phyloP scores from a whole-genome alignment of 805 yeast genomes.

The Candida pini region DNA sequence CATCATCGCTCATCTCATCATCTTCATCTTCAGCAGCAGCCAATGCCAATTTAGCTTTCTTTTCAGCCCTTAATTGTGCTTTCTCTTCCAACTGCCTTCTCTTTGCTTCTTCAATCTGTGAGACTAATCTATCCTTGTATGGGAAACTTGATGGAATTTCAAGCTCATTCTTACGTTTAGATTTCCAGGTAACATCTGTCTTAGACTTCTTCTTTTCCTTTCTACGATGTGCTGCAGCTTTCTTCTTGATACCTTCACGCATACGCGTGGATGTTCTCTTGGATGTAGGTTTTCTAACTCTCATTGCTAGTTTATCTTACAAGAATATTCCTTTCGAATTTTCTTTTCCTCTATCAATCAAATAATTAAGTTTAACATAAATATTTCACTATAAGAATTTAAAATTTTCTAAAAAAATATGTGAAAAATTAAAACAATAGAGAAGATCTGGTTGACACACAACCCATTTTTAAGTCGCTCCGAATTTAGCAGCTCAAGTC shows the following conservation, averaged over 20 bases:
- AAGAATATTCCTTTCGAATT: no score
- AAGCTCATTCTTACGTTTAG: slow-evolving; percentile 76
- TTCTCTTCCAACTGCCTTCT: slow-evolving; percentile 50
- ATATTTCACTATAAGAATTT: not conserved
- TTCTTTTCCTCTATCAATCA: not conserved
- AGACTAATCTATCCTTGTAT: slow-evolving; percentile 77
- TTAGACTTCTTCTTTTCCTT: slow-evolving; percentile 78
- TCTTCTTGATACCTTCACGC: slow-evolving; percentile 95
- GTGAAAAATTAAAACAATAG: slow-evolving; percentile 1
- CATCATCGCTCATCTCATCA: no score
- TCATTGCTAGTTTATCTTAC: no score
- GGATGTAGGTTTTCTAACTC: slow-evolving; percentile 56
- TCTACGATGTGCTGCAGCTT: slow-evolving; percentile 86
- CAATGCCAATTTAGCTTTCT: slow-evolving; percentile 44
- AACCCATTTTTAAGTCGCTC: no score
- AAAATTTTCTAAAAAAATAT: slow-evolving; percentile 1
- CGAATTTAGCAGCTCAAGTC: no score
- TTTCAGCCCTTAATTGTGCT: slow-evolving; percentile 43
- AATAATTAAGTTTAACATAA: not conserved
- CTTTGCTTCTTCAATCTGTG: slow-evolving; percentile 62
- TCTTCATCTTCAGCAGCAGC: slow-evolving; percentile 32
- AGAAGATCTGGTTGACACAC: no score
- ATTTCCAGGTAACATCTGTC: slow-evolving; percentile 92
- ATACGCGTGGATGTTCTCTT: slow-evolving; percentile 89
- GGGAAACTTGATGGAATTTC: slow-evolving; percentile 96